A percentile compares a stretch with the other conserved stretches of the same genome.
Evolutionary conservation across 139 green algal species (phyloP).

Genomic region (Picochlorum sp.): DNA sequence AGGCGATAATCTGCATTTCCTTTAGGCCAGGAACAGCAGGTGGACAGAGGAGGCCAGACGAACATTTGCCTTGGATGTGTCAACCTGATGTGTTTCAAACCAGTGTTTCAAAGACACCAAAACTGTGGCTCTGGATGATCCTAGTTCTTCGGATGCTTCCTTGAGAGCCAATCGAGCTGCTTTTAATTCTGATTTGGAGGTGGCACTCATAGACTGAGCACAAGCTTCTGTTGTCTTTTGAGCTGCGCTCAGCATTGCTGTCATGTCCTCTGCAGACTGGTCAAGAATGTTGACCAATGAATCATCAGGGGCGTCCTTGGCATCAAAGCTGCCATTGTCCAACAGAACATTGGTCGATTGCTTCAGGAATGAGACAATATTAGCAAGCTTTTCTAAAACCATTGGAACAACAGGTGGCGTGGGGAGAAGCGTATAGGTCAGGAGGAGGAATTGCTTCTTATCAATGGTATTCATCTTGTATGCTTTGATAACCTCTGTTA

Average conservation of each 20-base stretch:
- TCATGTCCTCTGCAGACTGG: background rate
- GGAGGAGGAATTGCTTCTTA: slow-evolving; percentile 11
- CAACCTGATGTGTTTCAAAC: background rate
- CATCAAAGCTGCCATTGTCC: background rate
- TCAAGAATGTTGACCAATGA: background rate
- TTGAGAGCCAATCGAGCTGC: background rate
- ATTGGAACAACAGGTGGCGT: slow-evolving; percentile 9
- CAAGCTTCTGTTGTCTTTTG: background rate
- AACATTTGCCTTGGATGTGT: background rate
- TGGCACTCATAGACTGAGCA: background rate
- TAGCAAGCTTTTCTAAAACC: background rate
- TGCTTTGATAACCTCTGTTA: slow-evolving; percentile 4
- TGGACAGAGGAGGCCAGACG: background rate
- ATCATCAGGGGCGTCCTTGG: background rate
- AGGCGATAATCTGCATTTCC: background rate
- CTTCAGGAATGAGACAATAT: slow-evolving; percentile 2
- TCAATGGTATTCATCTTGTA: slow-evolving; percentile 13
- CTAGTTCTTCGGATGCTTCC: background rate
- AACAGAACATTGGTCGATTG: background rate
- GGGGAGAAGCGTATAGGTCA: slow-evolving; percentile 17
- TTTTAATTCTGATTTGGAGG: background rate
- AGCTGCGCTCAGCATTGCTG: background rate
- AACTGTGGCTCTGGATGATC: background rate
- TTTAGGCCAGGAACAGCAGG: background rate
- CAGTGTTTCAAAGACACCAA: background rate